Percentiles rank a stretch among this genome's conserved stretches.
Evolutionary conservation across 176 grass and related monocot genomes (phyloP).

Genomic region (Tillandsia leiboldiana): DNA sequence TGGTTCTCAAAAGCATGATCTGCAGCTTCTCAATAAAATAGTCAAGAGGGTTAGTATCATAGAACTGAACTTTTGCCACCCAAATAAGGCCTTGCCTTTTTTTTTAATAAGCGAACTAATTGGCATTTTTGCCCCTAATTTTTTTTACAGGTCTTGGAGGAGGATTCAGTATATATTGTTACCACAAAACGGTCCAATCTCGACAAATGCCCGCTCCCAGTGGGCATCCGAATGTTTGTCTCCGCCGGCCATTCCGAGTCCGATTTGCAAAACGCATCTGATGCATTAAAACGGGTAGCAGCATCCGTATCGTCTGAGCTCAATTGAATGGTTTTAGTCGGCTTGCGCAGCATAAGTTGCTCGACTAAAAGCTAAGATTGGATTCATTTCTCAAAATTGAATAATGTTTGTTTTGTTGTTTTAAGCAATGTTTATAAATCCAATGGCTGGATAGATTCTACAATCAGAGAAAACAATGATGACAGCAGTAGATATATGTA

Average conservation of each 20-base stretch:
- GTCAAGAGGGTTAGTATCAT: conserved; percentile 42
- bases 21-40: conserved; percentile 58
- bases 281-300: conserved; percentile 5
- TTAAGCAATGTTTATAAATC: too few species aligned
- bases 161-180: conserved; percentile 15
- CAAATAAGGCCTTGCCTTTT: neutral
- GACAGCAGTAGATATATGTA: too few species aligned
- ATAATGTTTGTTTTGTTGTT: too few species aligned
- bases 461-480: too few species aligned
- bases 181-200: conserved; percentile 9
- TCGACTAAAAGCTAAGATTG: too few species aligned
- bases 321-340: neutral
- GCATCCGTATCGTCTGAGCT: neutral
- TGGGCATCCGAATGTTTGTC: conserved; percentile 15
- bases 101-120: too few species aligned
- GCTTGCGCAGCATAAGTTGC: too few species aligned
- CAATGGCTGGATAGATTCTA: too few species aligned
- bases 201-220: conserved; percentile 12
- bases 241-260: conserved; percentile 14
- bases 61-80: conserved; percentile 5
- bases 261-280: conserved; percentile 7
- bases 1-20: conserved; percentile 34
- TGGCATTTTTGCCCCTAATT: neutral
- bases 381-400: too few species aligned
- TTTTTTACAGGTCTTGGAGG: conserved; percentile 4